Evolutionary conservation across 192 early-diverging fungal genomes (phyloP), one percentile per base, ranked within the genome.

Genomic region (Podila clonocystis): DNA sequence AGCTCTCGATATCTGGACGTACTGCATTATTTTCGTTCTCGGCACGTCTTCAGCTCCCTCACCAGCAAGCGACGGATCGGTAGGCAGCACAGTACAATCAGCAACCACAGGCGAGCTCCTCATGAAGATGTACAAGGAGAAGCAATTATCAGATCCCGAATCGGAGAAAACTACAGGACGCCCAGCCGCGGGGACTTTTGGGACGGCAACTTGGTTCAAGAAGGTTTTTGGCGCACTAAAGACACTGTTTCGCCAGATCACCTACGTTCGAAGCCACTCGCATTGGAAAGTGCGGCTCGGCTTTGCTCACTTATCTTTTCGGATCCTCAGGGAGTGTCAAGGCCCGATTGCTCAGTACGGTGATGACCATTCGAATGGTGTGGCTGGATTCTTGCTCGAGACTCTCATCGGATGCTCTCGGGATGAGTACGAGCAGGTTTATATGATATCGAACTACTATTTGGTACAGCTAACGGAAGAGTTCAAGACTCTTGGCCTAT

Each of bases 261-360:
- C 70, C 5, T 22, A 34, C 24, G 50, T 73, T 1, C 61, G 77
- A 17, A n/a, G 31, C 6, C 77, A 80, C 33, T 58, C 66, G 22
- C 70, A 73, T 19, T 80, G 77, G 77, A 69, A 48, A 11, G 77
- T 80, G 0, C 65, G 77, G 19, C 66, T 68, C 2, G 15, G 68
- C 15, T 80, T 80, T 45, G 66, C 29, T 4, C 24, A 73, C 0
- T 61, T 73, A 55, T 49, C 77, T 7, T 80, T 73, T 58, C 31
- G 28, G 6, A 73, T 80, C 12, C 55, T 80, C 13, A 63, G 34
- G 15, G 38, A 73, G 9, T 80, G 77, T 29, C 71, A 72, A 19
- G 26, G 50, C n/a, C 28, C 71, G 4, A 45, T 72, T 36, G 11
- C 45, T 24, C 19, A n/a, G 5, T 57, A 30, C 17, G 22, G 34